Base-by-base conservation (phyloP, 139 green algal species). In the Chloropicon primus region DNA sequence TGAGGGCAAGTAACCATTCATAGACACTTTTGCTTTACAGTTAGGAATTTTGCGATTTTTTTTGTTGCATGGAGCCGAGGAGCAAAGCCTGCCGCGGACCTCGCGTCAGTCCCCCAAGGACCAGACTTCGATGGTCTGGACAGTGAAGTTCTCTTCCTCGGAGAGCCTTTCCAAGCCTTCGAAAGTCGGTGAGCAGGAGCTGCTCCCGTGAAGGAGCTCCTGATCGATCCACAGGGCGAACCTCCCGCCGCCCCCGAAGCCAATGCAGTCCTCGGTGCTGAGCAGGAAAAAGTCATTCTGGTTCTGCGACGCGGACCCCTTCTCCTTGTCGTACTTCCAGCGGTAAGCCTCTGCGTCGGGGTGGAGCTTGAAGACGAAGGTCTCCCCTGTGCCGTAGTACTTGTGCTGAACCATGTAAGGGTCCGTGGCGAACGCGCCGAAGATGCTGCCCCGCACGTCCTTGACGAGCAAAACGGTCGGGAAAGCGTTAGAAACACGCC, bases 371-470 rank as follows among this genome's bases (percentile, higher is more conserved):
- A 93, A 95, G 1, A 93, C 90, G 29, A 89, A 93, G 21, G 80
- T 89, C 82, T 96, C 90, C 0, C 91, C 91, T 0, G 86, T 93
- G 81, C 91, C 91, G 77, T 90, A 92, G 81, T 93, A 94, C 25
- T 87, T 81, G 17, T 85, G 74, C 2, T 72, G 75, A 0, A 88
- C 76, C 24, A 72, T 76, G 90, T 89, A 93, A 0, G 78, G 25
- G 29, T 96, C 91, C 0, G 85, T 81, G 1, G 80, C 80, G 79
- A 86, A 94, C 22, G 85, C 83, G 24, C 89, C 90, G 82, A 94
- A 91, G 25, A 94, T 84, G 26, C 83, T 27, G 25, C 85, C 85
- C 0, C 54, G 26, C 22, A 72, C 76, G 72, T 94, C 90, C 23
- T 83, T 76, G 0, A 93, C 78, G 1, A 94, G 71, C 54, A 93